Percentiles rank a stretch among this genome's conserved stretches.
Evolutionary conservation across 352 stramenopile genomes (phyloP).

Genomic region (Phytophthora sansomeana): DNA sequence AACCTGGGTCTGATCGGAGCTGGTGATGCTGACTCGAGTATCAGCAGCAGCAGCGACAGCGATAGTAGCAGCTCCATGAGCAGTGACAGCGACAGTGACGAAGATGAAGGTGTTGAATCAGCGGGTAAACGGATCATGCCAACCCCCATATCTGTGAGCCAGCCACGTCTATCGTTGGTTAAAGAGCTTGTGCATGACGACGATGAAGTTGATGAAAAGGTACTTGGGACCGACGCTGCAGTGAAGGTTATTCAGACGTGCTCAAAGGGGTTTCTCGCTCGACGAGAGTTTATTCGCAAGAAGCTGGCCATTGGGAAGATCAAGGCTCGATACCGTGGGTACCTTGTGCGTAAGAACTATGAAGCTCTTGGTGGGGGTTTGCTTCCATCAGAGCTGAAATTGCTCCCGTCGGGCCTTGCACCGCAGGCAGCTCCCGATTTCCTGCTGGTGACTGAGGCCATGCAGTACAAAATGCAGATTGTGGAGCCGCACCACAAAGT

Average conservation of each 20-base stretch:
- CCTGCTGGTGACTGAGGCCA: slow-evolving; percentile 38
- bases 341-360: slow-evolving; percentile 51
- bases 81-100: slow-evolving; percentile 2
- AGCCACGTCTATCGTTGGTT: slow-evolving; percentile 28
- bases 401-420: slow-evolving; percentile 20
- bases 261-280: slow-evolving; percentile 40
- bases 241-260: slow-evolving; percentile 42
- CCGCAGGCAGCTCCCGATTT: slow-evolving; percentile 18
- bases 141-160: slow-evolving; percentile 11
- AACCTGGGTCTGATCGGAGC: slow-evolving; percentile 10
- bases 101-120: not conserved
- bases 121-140: not conserved
- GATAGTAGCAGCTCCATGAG: slow-evolving; percentile 18
- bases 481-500: slow-evolving; percentile 34
- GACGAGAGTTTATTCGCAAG: slow-evolving; percentile 45
- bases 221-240: slow-evolving; percentile 15
- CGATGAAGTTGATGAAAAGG: slow-evolving; percentile 21
- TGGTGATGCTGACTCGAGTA: slow-evolving; percentile 7
- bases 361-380: slow-evolving; percentile 30
- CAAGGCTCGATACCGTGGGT: slow-evolving; percentile 51
- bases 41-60: slow-evolving; percentile 16
- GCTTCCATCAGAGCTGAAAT: slow-evolving; percentile 13
- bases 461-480: slow-evolving; percentile 56
- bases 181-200: slow-evolving; percentile 23
- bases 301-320: slow-evolving; percentile 49